Percentiles rank a stretch among this genome's conserved stretches.
Evolutionary conservation across 495 filamentous ascomycete species (phyloP).

Genomic region (Staphylotrichum tortipilum): DNA sequence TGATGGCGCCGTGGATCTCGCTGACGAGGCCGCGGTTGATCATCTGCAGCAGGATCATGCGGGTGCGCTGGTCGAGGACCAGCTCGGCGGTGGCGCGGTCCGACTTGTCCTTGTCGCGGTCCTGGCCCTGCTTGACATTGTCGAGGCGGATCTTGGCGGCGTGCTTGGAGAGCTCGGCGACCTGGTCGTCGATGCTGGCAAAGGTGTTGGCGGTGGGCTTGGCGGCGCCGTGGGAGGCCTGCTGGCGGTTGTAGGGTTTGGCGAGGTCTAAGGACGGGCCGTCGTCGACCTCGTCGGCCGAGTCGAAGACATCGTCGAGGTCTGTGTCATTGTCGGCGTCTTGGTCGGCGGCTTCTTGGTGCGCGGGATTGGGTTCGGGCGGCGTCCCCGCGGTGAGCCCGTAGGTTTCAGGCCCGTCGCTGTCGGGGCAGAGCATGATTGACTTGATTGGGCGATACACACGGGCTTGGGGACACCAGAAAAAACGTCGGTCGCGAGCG

Average conservation of each 20-base stretch:
- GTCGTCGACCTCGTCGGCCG: conserved; percentile 39
- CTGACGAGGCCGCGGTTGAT: conserved; percentile 82
- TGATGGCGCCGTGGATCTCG: conserved; percentile 79
- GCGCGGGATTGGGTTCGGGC: conserved; percentile 1
- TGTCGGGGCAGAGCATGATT: too few relatives aligned
- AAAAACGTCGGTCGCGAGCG: too few relatives aligned
- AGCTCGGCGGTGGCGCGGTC: conserved; percentile 91
- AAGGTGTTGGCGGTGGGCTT: conserved; percentile 74
- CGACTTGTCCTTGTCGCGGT: conserved; percentile 64
- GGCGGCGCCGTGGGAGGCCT: conserved; percentile 42
- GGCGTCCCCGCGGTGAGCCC: conserved; percentile 1
- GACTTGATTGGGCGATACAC: too few relatives aligned
- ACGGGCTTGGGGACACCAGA: too few relatives aligned
- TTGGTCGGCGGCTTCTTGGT: conserved; percentile 9
- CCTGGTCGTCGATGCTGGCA: conserved; percentile 76
- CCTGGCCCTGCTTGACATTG: conserved; percentile 47
- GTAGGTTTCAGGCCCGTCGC: too few relatives aligned
- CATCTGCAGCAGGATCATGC: conserved; percentile 91
- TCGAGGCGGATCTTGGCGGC: conserved; percentile 84
- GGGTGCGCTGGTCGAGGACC: conserved; percentile 84
- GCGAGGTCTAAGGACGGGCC: conserved; percentile 64
- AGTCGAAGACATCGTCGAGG: conserved; percentile 34
- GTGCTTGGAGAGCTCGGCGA: conserved; percentile 72
- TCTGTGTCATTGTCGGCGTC: conserved; percentile 29
- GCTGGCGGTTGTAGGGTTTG: conserved; percentile 86